Conservation (phyloP, 495 filamentous ascomycete species). For the Wilcoxina mikolae region DNA sequence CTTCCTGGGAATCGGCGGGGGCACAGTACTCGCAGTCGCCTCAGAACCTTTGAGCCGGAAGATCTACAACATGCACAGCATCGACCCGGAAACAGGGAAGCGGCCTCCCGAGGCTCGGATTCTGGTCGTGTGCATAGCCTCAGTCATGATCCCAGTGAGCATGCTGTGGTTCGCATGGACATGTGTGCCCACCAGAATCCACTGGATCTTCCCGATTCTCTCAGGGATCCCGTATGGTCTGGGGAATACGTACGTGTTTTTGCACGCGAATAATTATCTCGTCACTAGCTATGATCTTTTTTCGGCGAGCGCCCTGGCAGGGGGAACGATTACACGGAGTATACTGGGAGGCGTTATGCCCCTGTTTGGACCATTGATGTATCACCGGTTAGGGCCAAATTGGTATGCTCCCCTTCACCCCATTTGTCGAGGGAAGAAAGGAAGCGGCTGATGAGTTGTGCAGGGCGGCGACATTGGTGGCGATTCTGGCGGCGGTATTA, state of each 20-base stretch:
- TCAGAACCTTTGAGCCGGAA: conserved; percentile 56
- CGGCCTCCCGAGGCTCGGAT: conserved; percentile 61
- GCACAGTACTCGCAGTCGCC: conserved; percentile 49
- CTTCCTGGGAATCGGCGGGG: conserved; percentile 68
- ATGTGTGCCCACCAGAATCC: conserved; percentile 52
- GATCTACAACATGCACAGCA: conserved; percentile 53
- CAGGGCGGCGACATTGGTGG: conserved; percentile 57
- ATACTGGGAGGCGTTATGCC: conserved; percentile 57
- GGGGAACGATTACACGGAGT: conserved; percentile 56
- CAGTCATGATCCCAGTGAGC: conserved; percentile 52
- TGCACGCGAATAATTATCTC: conserved; percentile 66
- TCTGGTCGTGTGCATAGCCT: conserved; percentile 52
- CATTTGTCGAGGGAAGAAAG: background rate
- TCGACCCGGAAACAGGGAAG: conserved; percentile 54
- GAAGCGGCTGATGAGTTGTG: background rate
- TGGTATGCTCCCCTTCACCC: conserved; percentile 30
- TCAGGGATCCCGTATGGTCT: conserved; percentile 66
- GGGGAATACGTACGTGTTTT: conserved; percentile 64
- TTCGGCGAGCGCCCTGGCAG: conserved; percentile 61
- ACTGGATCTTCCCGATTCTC: conserved; percentile 58
- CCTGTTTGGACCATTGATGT: conserved; percentile 60
- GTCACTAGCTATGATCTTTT: conserved; percentile 65
- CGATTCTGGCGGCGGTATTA: conserved; percentile 49
- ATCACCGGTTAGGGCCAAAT: conserved; percentile 49
- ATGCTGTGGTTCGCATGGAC: conserved; percentile 76